Conservation (phyloP, 2,329 filamentous ascomycete species). For the Clarireedia paspali region DNA sequence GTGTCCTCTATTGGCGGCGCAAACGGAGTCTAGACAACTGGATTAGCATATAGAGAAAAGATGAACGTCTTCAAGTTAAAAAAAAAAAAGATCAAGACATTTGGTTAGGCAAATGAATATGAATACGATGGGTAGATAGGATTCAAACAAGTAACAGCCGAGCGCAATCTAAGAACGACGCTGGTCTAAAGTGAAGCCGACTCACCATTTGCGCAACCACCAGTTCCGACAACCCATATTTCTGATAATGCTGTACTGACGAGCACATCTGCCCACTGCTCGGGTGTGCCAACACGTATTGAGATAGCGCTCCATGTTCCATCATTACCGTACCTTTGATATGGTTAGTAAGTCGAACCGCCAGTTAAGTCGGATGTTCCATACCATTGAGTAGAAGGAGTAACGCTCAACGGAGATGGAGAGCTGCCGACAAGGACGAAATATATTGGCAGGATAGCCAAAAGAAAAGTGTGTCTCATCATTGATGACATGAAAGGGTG, state of each 20-base stretch:
- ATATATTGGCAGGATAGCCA: neutral
- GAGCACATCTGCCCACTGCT: slow-evolving; percentile 46
- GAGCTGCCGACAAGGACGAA: neutral
- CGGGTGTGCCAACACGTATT: slow-evolving; percentile 48
- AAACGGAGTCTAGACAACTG: slow-evolving; percentile 38
- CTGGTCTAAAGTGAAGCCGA: slow-evolving; percentile 3
- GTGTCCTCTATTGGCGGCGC: slow-evolving; percentile 48
- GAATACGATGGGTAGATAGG: neutral
- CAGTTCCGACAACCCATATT: slow-evolving; percentile 58
- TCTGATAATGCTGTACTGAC: slow-evolving; percentile 64
- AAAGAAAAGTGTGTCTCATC: neutral
- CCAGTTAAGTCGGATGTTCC: neutral
- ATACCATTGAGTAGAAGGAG: slow-evolving; percentile 25
- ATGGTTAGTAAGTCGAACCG: neutral
- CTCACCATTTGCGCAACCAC: slow-evolving; percentile 40
- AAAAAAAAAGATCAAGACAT: neutral
- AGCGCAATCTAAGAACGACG: neutral
- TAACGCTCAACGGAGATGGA: slow-evolving; percentile 19
- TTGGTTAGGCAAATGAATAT: neutral
- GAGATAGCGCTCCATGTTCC: slow-evolving; percentile 66
- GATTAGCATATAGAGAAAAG: neutral
- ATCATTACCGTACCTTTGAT: slow-evolving; percentile 52
- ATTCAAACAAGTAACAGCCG: neutral
- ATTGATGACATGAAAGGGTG: neutral
- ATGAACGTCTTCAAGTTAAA: neutral